A percentile compares a stretch with the other conserved stretches of the same genome.
These are phyloP conservation scores for Xerocomus amazonicus DNA, from an alignment of 1,284 basidiomycete species.

Conservation along the genomic window DNA sequence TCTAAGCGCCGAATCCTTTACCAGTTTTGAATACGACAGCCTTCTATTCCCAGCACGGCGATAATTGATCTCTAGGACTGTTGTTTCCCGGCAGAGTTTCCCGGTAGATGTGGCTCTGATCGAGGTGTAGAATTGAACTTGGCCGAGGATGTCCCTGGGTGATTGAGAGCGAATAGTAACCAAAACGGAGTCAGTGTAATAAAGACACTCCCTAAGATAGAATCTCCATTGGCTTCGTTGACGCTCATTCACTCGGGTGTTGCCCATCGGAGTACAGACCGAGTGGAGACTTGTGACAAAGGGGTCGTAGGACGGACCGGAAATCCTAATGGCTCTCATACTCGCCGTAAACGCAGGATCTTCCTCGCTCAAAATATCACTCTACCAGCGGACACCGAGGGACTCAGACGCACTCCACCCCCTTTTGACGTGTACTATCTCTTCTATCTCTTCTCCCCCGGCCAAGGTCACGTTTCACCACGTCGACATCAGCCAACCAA, in stretches of 20 bases:
- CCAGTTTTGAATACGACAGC: background rate
- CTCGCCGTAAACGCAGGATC: conserved; percentile 71
- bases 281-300: too few relatives aligned
- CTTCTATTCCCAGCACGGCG: conserved; percentile 3
- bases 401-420: conserved; percentile 36
- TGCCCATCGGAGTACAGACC: too few relatives aligned
- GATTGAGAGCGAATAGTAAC: too few relatives aligned
- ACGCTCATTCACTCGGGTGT: too few relatives aligned
- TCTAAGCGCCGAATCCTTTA: background rate
- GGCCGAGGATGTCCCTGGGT: background rate
- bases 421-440: conserved; percentile 48
- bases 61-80: conserved; percentile 1
- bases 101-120: conserved; percentile 9
- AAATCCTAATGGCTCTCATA: conserved; percentile 37
- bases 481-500: conserved; percentile 20
- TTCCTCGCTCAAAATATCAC: conserved; percentile 73
- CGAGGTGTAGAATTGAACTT: background rate
- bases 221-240: too few relatives aligned
- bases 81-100: conserved; percentile 2
- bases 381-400: conserved; percentile 41
- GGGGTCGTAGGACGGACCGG: too few relatives aligned
- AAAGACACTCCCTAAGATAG: too few relatives aligned
- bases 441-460: conserved; percentile 55
- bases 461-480: conserved; percentile 47
- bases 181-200: too few relatives aligned